Evolutionary conservation across 441 rosid genomes (phyloP).

Genomic region (Flueggea neowawraea): DNA sequence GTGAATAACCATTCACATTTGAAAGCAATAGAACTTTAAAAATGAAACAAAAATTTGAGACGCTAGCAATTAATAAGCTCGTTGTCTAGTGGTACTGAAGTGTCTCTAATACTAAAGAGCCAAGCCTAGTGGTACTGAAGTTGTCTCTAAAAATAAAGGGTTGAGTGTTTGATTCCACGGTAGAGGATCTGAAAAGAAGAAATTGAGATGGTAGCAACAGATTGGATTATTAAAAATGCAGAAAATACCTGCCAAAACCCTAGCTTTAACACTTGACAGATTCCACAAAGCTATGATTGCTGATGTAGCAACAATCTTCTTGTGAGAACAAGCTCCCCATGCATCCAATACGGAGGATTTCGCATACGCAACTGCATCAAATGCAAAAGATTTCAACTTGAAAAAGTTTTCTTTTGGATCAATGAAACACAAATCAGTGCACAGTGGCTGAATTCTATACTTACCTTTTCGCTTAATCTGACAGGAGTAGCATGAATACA

Average conservation of each 20-base stretch:
- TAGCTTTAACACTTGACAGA: conserved; percentile 65
- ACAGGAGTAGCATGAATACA: conserved; percentile 53
- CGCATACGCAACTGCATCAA: conserved; percentile 43
- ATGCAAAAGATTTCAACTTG: conserved; percentile 4
- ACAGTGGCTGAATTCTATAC: not conserved
- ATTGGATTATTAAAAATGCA: not conserved
- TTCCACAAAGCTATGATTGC: conserved; percentile 89
- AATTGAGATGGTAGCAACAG: no score
- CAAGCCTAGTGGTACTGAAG: no score
- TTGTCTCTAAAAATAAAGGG: no score
- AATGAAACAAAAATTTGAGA: no score
- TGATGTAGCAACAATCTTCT: conserved; percentile 77
- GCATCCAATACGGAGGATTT: conserved; percentile 46
- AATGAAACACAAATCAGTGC: not conserved
- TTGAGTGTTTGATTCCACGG: no score
- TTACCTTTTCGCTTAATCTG: conserved; percentile 65
- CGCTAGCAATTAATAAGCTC: no score
- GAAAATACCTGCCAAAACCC: conserved; percentile 62
- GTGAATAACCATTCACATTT: not conserved
- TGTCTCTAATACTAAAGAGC: no score
- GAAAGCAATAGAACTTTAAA: no score
- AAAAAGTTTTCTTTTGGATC: not conserved
- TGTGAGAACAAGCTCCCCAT: conserved; percentile 83
- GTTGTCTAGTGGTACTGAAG: no score
- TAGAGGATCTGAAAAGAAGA: no score